A percentile compares a stretch with the other conserved stretches of the same genome.
Conservation (phyloP, 768 basidiomycete genomes). For the Tylopilus rubrobrunneus region DNA sequence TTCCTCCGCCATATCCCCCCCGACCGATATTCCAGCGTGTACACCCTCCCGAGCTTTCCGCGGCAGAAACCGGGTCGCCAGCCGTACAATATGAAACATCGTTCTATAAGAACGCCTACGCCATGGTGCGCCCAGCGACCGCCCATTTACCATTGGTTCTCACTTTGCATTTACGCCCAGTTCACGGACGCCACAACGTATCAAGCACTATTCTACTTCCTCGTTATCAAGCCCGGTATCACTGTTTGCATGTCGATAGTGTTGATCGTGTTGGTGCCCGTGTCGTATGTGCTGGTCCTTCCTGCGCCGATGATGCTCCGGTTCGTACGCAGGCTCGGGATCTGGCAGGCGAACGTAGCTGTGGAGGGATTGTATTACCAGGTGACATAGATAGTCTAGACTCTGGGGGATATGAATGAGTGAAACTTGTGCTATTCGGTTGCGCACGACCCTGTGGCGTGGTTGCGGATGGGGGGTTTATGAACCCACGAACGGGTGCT, state of each 20-base stretch:
- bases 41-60: conserved; percentile 45
- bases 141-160: conserved; percentile 1
- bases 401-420: not conserved
- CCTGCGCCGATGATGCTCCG: conserved; percentile 69
- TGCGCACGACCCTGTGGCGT: conserved; percentile 28
- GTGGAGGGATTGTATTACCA: conserved; percentile 61
- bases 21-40: conserved; percentile 71
- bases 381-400: conserved; percentile 21
- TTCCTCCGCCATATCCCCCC: conserved; percentile 61
- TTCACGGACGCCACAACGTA: conserved; percentile 81
- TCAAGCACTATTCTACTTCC: conserved; percentile 84
- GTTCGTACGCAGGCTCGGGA: conserved; percentile 59
- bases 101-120: conserved; percentile 78
- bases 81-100: conserved; percentile 53
- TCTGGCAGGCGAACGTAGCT: conserved; percentile 83
- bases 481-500: conserved; percentile 27
- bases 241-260: conserved; percentile 60
- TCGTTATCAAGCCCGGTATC: conserved; percentile 81
- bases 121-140: conserved; percentile 54
- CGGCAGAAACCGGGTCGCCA: conserved; percentile 44
- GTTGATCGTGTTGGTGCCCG: conserved; percentile 53
- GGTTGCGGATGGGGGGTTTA: conserved; percentile 15
- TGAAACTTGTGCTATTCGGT: conserved; percentile 4
- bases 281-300: conserved; percentile 54
- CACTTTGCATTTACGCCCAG: conserved; percentile 32